Percentiles rank a stretch among this genome's conserved stretches.
Conservation (phyloP, 176 grass and related monocot species). For the Triticum dicoccoides region DNA sequence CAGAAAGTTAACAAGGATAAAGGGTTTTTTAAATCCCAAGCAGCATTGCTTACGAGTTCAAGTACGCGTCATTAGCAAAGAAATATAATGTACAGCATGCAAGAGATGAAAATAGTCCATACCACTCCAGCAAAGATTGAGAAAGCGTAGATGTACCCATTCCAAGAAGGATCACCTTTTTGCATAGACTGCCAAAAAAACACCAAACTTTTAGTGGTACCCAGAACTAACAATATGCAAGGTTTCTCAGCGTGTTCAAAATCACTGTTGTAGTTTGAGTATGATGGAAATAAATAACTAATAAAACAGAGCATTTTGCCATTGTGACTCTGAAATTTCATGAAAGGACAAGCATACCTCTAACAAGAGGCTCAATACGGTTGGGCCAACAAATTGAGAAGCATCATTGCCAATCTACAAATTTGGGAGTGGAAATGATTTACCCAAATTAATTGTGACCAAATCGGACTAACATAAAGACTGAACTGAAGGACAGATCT, state of each 20-base stretch:
- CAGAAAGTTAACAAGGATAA: conserved; percentile 7
- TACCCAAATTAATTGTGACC: neutral
- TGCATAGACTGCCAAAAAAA: conserved; percentile 74
- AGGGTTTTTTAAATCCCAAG: neutral
- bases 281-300: neutral
- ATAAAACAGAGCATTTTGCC: neutral
- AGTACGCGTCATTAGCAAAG: conserved; percentile 5
- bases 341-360: conserved; percentile 46
- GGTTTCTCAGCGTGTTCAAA: neutral
- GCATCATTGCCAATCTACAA: conserved; percentile 93
- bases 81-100: conserved; percentile 4
- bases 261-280: conserved; percentile 2
- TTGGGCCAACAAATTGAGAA: conserved; percentile 95
- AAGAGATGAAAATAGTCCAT: conserved; percentile 40
- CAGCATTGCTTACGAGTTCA: conserved; percentile 16
- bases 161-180: conserved; percentile 82
- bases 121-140: conserved; percentile 98
- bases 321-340: conserved; percentile 16
- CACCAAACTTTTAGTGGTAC: conserved; percentile 7
- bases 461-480: neutral
- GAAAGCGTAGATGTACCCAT: conserved; percentile 90
- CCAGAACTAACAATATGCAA: conserved; percentile 5
- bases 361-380: conserved; percentile 81
- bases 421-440: neutral
- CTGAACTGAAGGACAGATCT: neutral